These are phyloP conservation scores for Sporothrix protearum DNA, from an alignment of 2,329 filamentous ascomycete species.

Conservation along the genomic window DNA sequence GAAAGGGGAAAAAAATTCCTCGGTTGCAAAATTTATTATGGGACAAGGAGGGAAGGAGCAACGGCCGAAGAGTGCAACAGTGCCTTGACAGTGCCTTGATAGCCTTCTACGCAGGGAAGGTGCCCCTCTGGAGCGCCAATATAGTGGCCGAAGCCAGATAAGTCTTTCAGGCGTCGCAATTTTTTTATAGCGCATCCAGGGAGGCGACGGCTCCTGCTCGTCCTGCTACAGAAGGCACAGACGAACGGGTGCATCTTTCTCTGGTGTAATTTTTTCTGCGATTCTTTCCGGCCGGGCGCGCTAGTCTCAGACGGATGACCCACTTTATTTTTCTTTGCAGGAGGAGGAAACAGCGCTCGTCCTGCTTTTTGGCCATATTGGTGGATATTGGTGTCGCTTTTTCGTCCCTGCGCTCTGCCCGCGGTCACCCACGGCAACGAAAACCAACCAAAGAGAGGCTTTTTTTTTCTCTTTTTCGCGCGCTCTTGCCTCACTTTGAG, in stretches of 20 bases:
- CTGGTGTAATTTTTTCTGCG: conserved; percentile 44
- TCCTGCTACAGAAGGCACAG: neutral
- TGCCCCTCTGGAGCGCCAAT: conserved; percentile 1
- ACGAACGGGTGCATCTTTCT: conserved; percentile 16
- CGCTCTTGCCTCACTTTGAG: neutral
- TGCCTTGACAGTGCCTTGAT: too few species aligned
- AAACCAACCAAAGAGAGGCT: neutral
- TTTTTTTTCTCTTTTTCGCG: neutral
- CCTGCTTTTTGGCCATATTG: neutral
- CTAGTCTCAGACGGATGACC: conserved; percentile 26
- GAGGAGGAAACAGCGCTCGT: conserved; percentile 13
- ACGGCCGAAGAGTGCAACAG: conserved; percentile 1
- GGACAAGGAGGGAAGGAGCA: conserved; percentile 21
- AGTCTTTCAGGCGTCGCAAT: neutral
- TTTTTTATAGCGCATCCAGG: conserved; percentile 8
- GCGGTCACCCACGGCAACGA: conserved; percentile 26
- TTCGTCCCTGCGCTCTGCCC: neutral
- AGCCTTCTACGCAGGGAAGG: neutral
- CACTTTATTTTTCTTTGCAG: conserved; percentile 20
- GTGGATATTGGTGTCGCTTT: neutral
- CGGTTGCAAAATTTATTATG: conserved; percentile 26
- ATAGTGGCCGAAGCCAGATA: neutral
- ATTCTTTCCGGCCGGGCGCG: conserved; percentile 48
- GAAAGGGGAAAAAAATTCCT: conserved; percentile 43
- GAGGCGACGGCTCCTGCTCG: neutral